phyloP scores from a whole-genome alignment of 2,329 filamentous ascomycete genomes.

The Akanthomyces uredinophilus region DNA sequence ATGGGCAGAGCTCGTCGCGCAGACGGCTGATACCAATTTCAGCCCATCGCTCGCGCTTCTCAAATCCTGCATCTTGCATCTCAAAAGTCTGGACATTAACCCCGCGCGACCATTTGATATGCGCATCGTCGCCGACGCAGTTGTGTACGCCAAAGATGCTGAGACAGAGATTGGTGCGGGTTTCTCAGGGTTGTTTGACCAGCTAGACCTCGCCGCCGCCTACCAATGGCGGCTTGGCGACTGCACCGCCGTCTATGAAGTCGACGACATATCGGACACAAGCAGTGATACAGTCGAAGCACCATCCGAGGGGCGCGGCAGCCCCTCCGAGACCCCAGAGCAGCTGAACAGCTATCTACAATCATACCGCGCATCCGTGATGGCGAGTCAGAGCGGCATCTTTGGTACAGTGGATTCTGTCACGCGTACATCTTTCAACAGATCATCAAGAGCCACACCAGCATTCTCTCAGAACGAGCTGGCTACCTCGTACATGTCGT shows the following conservation, averaged over 20 bases:
- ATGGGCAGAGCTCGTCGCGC: background rate
- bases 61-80: background rate
- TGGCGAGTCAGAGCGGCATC: background rate
- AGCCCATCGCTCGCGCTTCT: constrained; percentile 4
- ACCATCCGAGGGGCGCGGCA: background rate
- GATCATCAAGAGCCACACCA: background rate
- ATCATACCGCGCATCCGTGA: constrained; percentile 4
- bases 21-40: background rate
- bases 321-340: background rate
- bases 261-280: background rate
- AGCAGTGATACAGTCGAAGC: background rate
- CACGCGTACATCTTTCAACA: background rate
- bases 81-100: background rate
- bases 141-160: background rate
- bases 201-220: background rate
- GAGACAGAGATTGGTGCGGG: background rate
- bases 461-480: background rate
- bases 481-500: constrained; percentile 5
- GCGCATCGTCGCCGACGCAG: background rate
- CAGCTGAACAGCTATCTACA: background rate
- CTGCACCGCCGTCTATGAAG: constrained; percentile 2
- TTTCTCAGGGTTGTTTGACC: background rate
- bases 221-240: constrained; percentile 7
- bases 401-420: background rate
- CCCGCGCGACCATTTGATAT: background rate